Base-by-base conservation (phyloP, 169 alveolate species). In the Pseudocohnilembus persalinus region DNA sequence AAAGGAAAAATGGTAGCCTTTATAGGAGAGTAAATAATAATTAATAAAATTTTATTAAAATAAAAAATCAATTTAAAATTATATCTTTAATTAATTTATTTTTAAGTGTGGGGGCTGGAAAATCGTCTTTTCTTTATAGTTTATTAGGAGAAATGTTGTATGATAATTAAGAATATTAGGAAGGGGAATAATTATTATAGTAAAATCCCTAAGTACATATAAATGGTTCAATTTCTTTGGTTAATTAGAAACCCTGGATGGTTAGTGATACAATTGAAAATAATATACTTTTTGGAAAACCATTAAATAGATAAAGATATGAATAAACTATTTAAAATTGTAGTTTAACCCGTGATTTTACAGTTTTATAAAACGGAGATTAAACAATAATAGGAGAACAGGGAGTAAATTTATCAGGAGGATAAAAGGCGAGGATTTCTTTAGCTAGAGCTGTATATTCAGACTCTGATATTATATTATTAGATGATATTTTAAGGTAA, bases 391-490 rank as follows among this genome's bases (percentile, higher is more conserved):
- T 94, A 0, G 97, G 97, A 64, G 97, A 94, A 83, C 92, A 92
- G 82, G 96, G 96, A 0, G 92, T 92, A 31, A 94, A 94, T 87
- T 65, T 94, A 64, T 84, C 94, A 49, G 97, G 97, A 65, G 96
- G 97, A 16, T 89, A 94, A 84, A 94, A 94, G 77, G 96, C 97
- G 16, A 84, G 96, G 79, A 83, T 94, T 15, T 64, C 92, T 74
- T 34, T 94, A 15, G 97, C 97, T n/a, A 85, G 97, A 81, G 96
- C 97, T 49, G 82, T 94, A 30, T 94, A 94, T 87, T 34, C 92
- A 16, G 90, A 92, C 64, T 78, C 77, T 68, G 93, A 90, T 28
- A 92, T 94, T 63, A 78, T 85, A 74, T 78, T 92, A n/a, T 77
- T 92, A 35, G 96, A 92, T 81, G 95, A 94, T 88, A 91, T 93